Base-by-base conservation (phyloP, 805 yeast genomes). In the Millerago galiae region DNA sequence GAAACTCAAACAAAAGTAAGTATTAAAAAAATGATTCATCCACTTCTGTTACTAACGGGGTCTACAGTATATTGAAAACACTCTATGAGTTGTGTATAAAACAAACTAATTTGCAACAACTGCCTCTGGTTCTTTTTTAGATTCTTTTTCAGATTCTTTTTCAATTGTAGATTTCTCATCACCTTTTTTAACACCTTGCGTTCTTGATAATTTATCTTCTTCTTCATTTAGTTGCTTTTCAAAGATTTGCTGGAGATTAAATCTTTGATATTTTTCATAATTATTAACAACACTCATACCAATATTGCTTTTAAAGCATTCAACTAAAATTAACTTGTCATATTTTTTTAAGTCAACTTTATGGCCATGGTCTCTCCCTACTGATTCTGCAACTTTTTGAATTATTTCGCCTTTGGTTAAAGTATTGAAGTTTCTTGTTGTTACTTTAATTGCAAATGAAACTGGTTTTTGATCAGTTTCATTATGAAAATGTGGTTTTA, bases 271-370 rank as follows among this genome's bases (percentile, higher is more conserved):
- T 49, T 70, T 64, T 17, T 75, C 79, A 54, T 77, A 87, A 43
- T 76, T 75, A 42, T 76, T 74, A 2, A 87, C 88, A 6, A 89
- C 91, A 50, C 93, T 72, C 76, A 87, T 79, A 7, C 99, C 99
- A 28, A 93, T 74, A 47, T 85, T 84, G 48, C 78, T 83, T 66
- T 90, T 91, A 65, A 82, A 91, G 58, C 96, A 85, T 60, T 88
- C 96, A 3, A 93, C 83, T 40, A 91, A 58, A 37, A 93, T 75
- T 52, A 93, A 66, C 56, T 81, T 80, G 47, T 90, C 95, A 55
- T 77, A 87, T 11, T 77, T 64, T 54, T 86, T 85, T 60, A 93
- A 71, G 58, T 89, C 95, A 13, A 93, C 95, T 29, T 63, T 67
- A 59, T 88, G 96, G 2, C 81, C 81, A 48, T 76, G 74, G 5